Conservation (phyloP, 176 grass and related monocot genomes). For the Oryza meridionalis region DNA sequence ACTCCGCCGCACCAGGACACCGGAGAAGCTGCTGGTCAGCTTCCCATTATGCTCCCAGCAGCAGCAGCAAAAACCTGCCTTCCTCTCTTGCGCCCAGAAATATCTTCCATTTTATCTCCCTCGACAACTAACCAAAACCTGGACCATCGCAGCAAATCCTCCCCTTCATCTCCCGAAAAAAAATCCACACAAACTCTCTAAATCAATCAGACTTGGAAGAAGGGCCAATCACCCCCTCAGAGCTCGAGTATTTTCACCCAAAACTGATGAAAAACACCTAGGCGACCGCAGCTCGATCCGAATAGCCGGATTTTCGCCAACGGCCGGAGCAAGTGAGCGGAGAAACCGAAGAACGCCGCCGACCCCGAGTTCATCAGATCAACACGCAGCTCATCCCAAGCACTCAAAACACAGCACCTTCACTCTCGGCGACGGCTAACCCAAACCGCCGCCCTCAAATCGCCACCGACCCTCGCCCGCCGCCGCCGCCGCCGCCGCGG, state of each 20-base stretch:
- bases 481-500: background rate
- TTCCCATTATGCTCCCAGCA: conserved; percentile 6
- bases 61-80: conserved; percentile 16
- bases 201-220: background rate
- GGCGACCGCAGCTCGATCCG: conserved; percentile 12
- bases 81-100: conserved; percentile 12
- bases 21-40: conserved; percentile 27
- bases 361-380: conserved; percentile 42
- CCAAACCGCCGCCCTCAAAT: background rate
- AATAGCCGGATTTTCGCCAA: background rate
- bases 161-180: conserved; percentile 30
- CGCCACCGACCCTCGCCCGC: background rate
- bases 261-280: conserved; percentile 14
- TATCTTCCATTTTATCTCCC: conserved; percentile 2
- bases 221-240: conserved; percentile 9
- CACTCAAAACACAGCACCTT: background rate
- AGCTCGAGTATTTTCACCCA: conserved; percentile 7
- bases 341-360: conserved; percentile 44
- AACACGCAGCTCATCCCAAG: background rate
- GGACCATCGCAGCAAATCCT: conserved; percentile 48
- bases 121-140: conserved; percentile 56
- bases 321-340: conserved; percentile 28
- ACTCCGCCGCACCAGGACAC: background rate
- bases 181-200: background rate
- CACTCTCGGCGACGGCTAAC: conserved; percentile 14